These are phyloP conservation scores for Podila horticola DNA, from an alignment of 192 early-diverging fungal species.

Conservation along the genomic window DNA sequence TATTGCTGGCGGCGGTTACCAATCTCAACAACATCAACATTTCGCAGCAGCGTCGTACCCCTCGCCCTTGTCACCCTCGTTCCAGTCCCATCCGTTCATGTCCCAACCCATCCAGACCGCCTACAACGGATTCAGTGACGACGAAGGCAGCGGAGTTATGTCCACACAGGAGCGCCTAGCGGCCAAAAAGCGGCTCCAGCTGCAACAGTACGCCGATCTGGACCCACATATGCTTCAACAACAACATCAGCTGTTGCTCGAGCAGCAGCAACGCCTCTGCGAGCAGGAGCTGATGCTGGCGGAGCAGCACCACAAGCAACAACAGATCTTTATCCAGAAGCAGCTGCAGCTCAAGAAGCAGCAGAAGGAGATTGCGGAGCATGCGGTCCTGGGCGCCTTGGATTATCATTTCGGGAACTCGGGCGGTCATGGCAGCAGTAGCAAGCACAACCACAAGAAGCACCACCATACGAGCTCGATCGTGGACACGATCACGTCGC, in stretches of 20 bases:
- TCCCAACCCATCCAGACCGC: neutral
- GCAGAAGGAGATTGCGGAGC: neutral
- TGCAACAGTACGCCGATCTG: neutral
- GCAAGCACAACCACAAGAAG: neutral
- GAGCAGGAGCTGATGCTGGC: constrained; percentile 20
- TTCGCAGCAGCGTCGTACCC: neutral
- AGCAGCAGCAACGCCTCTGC: constrained; percentile 4
- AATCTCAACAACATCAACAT: neutral
- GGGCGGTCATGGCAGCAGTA: neutral
- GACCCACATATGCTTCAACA: neutral
- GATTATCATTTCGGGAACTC: constrained; percentile 3
- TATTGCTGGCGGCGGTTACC: neutral
- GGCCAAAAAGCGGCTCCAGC: neutral
- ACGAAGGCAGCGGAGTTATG: neutral
- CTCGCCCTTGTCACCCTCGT: neutral
- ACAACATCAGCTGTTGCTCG: neutral
- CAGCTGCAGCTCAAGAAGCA: constrained; percentile 7
- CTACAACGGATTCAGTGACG: neutral
- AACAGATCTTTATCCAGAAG: constrained; percentile 8
- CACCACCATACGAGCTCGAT: neutral
- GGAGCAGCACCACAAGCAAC: constrained; percentile 15
- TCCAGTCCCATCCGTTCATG: constrained; percentile 2
- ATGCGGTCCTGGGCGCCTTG: neutral
- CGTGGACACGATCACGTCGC: neutral
- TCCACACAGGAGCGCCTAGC: too few relatives aligned